Conservation (phyloP, 768 basidiomycete species). For the Russula sp. region DNA sequence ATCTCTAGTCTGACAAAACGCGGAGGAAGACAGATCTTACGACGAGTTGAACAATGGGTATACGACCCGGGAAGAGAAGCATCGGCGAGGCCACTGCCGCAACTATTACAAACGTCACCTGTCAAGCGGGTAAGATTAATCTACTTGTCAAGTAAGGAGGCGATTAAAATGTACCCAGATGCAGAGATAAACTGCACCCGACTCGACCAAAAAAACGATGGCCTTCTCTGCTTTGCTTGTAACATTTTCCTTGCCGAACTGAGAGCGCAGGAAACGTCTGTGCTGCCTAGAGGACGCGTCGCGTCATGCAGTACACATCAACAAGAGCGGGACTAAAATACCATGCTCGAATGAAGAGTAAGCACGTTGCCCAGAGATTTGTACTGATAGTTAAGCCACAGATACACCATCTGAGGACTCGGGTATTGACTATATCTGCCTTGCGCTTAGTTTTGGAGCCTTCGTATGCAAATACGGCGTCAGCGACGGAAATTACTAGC, state of each 20-base stretch:
- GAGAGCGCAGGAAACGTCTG: not conserved
- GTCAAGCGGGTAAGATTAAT: not conserved
- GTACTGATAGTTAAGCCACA: conserved; percentile 6
- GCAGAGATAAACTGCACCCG: conserved; percentile 7
- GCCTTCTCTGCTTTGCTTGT: not conserved
- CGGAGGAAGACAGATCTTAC: not conserved
- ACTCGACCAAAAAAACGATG: conserved; percentile 9
- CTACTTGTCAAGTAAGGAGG: not conserved
- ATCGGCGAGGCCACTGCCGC: not conserved
- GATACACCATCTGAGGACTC: not conserved
- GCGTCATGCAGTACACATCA: not conserved
- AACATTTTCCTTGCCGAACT: not conserved
- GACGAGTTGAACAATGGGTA: conserved; percentile 7
- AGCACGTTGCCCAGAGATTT: conserved; percentile 16
- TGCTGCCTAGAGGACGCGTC: not conserved
- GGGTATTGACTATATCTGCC: not conserved
- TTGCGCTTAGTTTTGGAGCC: not conserved
- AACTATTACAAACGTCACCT: not conserved
- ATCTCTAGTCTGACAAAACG: not conserved
- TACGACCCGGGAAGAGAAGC: not conserved
- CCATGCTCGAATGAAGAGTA: conserved; percentile 14
- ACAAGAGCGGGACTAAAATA: not conserved
- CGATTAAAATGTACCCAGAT: not conserved
- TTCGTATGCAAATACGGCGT: not conserved
- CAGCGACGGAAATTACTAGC: not conserved